These are phyloP conservation scores for Xylaria cubensis DNA, from an alignment of 495 filamentous ascomycete genomes.

Conservation along the genomic window DNA sequence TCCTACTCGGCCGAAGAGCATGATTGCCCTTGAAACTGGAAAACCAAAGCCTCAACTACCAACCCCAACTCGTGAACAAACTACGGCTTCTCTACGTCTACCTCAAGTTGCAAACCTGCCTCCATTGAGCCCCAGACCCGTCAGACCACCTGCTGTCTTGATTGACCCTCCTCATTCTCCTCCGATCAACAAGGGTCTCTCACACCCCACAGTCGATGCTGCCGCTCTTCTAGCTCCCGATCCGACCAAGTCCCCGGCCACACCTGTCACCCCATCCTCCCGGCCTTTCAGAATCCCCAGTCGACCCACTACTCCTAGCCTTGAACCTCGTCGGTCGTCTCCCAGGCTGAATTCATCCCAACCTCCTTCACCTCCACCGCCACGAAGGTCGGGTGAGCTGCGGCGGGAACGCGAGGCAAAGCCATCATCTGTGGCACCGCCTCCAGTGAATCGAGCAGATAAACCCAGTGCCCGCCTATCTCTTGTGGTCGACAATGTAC, in stretches of 20 bases:
- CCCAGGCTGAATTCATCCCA: constrained; percentile 48
- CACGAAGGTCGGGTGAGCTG: constrained; percentile 59
- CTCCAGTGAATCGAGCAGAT: constrained; percentile 78
- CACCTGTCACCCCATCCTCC: constrained; percentile 57
- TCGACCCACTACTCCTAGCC: constrained; percentile 55
- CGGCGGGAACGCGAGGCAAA: constrained; percentile 49
- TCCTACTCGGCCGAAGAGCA: constrained; percentile 44
- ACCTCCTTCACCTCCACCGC: constrained; percentile 62
- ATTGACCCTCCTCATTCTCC: constrained; percentile 80
- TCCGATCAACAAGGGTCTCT: constrained; percentile 54
- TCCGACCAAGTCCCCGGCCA: constrained; percentile 50
- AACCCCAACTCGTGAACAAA: constrained; percentile 25
- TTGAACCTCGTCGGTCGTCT: constrained; percentile 55
- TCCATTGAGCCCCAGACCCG: constrained; percentile 58
- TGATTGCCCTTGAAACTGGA: constrained; percentile 31
- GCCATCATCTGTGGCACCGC: constrained; percentile 58
- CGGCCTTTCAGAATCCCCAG: constrained; percentile 61
- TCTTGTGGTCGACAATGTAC: constrained; percentile 33
- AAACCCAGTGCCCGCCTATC: constrained; percentile 70
- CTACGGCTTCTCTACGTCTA: constrained; percentile 30
- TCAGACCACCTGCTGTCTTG: constrained; percentile 69
- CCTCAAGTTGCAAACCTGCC: constrained; percentile 41
- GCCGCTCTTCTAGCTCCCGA: constrained; percentile 54
- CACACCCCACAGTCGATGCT: constrained; percentile 46
- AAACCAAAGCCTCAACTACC: constrained; percentile 34